phyloP scores from a whole-genome alignment of 2,329 filamentous ascomycete species.

The Talaromyces marneffei region DNA sequence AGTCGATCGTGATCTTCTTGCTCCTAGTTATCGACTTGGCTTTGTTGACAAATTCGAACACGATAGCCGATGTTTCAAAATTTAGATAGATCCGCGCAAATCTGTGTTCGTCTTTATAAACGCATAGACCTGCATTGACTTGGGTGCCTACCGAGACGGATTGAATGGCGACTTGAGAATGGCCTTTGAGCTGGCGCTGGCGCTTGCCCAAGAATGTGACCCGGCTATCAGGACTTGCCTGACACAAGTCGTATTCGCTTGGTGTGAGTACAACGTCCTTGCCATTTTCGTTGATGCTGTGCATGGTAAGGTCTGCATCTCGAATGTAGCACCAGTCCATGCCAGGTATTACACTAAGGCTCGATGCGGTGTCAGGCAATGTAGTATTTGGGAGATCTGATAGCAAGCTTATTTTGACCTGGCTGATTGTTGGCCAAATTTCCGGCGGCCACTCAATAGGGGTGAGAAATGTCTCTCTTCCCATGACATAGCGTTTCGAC shows the following conservation, averaged over 20 bases:
- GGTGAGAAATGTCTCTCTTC: conserved; percentile 48
- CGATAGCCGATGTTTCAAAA: not conserved
- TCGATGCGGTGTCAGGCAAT: not conserved
- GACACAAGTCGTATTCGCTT: conserved; percentile 16
- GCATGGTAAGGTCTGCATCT: conserved; percentile 19
- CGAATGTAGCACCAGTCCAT: conserved; percentile 24
- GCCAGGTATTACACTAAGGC: conserved; percentile 14
- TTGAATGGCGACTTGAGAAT: conserved; percentile 11
- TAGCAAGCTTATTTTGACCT: conserved; percentile 18
- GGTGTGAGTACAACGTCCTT: conserved; percentile 8
- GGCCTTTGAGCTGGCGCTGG: conserved; percentile 19
- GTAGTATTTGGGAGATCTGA: not conserved
- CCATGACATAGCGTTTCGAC: conserved; percentile 50
- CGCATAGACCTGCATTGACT: conserved; percentile 16
- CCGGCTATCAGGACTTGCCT: conserved; percentile 16
- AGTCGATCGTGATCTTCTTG: conserved; percentile 10
- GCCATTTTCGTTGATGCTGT: conserved; percentile 16
- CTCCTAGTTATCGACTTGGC: conserved; percentile 16
- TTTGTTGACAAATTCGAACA: conserved; percentile 19
- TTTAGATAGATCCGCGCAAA: conserved; percentile 20
- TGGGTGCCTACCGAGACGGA: not conserved
- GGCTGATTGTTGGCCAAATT: conserved; percentile 41
- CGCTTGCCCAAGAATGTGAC: conserved; percentile 25
- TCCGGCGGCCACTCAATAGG: conserved; percentile 45
- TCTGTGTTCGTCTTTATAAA: conserved; percentile 24